Evolutionary conservation across 805 yeast species (phyloP).

Genomic region (Kodamaea leandrae): DNA sequence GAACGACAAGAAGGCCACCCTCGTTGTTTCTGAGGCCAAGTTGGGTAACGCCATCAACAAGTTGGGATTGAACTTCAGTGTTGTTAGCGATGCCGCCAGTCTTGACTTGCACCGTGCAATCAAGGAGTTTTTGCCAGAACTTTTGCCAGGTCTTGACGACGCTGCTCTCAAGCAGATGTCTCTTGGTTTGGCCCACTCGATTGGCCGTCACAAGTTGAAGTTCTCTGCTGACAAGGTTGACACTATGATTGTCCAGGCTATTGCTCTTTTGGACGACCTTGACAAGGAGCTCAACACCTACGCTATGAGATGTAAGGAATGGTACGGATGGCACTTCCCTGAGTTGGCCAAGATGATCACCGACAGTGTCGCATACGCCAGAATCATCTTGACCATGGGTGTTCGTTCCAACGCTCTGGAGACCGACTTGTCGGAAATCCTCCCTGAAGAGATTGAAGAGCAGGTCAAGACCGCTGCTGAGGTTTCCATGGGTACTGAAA

Average conservation of each 20-base stretch:
- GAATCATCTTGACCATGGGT: slow-evolving; percentile 92
- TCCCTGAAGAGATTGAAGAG: slow-evolving; percentile 48
- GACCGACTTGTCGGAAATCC: slow-evolving; percentile 65
- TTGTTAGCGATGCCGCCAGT: slow-evolving; percentile 93
- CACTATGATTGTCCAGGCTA: slow-evolving; percentile 98
- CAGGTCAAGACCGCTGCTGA: slow-evolving; percentile 93
- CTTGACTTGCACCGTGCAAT: slow-evolving; percentile 94
- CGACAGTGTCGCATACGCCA: slow-evolving; percentile 95
- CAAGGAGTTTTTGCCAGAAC: slow-evolving; percentile 89
- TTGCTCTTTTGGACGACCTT: slow-evolving; percentile 91
- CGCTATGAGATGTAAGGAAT: slow-evolving; percentile 98
- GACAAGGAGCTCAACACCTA: slow-evolving; percentile 97
- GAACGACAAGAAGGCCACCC: slow-evolving; percentile 77
- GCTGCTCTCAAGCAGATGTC: slow-evolving; percentile 89
- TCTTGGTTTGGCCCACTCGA: slow-evolving; percentile 95
- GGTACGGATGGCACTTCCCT: slow-evolving; percentile 99
- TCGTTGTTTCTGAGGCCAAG: slow-evolving; percentile 92
- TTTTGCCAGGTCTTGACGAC: slow-evolving; percentile 90
- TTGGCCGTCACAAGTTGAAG: slow-evolving; percentile 97
- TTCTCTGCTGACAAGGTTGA: slow-evolving; percentile 98
- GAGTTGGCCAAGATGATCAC: slow-evolving; percentile 96
- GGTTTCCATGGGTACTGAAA: slow-evolving; percentile 99
- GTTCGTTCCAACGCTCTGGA: slow-evolving; percentile 86
- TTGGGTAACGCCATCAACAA: slow-evolving; percentile 96
- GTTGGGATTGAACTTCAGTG: slow-evolving; percentile 80